Base-by-base conservation (phyloP, 192 early-diverging fungal species). In the Phlyctochytrium arcticum region DNA sequence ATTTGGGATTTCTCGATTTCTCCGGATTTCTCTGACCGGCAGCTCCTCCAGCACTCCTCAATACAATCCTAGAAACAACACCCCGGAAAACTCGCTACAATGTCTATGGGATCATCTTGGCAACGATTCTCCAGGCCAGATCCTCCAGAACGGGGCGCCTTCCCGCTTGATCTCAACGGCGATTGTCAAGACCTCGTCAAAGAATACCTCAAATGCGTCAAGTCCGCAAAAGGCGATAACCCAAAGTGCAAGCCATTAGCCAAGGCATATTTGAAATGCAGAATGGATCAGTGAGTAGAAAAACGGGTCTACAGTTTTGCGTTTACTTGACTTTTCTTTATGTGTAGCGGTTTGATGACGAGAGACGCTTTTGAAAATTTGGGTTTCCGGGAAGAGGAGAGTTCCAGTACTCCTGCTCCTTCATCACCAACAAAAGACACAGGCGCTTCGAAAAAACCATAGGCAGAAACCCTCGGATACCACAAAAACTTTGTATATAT, bases 241-340 rank as follows among this genome's bases (percentile, higher is more conserved):
- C 75, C 81, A 17, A 71, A 69, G 15, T 97, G 95, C 75, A 78
- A 87, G 17, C 57, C 75, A 15, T 51, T 94, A 5, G 89, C 91
- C 12, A 89, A 90, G 63, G 68, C 74, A 5, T 97, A 97, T 62
- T 79, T 97, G 15, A 78, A 87, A 72, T 97, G 95, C 58, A 81
- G 95, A 35, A 97, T 97, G 95, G 81, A 94, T 46, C 89, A 84
- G 88, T 88, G 73, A n/a, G n/a, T n/a, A n/a, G n/a, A 12, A n/a
- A 12, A 12, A 42, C n/a, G 9, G 9, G 39, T 42, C n/a, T 42
- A 42, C 39, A 12, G 9, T 9, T 9, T 42, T 12, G n/a, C n/a
- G n/a, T 35, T 24, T 59, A 34, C 31, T 30, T 54, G 58, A n/a
- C n/a, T n/a, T n/a, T n/a, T n/a, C n/a, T 44, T 36, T 23, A 74